These are phyloP conservation scores for Trypanosoma theileri DNA, from an alignment of 208 protist genomes.

Conservation along the genomic window DNA sequence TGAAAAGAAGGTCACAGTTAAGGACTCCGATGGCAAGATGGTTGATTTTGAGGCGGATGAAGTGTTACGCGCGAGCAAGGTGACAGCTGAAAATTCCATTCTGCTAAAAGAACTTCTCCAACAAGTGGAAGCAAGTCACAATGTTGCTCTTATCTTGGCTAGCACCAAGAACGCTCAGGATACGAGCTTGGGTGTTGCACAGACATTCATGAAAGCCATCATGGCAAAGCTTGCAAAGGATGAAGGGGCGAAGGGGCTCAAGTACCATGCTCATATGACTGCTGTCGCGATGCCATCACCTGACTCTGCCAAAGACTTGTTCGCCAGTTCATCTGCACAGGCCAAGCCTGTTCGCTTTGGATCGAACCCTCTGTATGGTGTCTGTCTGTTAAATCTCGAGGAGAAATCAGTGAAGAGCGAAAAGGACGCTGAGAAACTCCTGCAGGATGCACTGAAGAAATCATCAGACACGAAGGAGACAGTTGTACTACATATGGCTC, in stretches of 20 bases:
- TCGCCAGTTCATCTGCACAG: slow-evolving; percentile 21
- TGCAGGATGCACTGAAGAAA: slow-evolving; percentile 29
- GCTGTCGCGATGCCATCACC: slow-evolving; percentile 36
- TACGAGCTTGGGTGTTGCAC: slow-evolving; percentile 17
- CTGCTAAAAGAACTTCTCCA: slow-evolving; percentile 38
- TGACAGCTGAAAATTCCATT: slow-evolving; percentile 26
- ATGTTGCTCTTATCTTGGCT: slow-evolving; percentile 47
- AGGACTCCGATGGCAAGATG: slow-evolving; percentile 33
- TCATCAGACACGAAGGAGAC: slow-evolving; percentile 34
- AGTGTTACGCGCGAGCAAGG: slow-evolving; percentile 9
- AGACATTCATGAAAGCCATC: slow-evolving; percentile 32
- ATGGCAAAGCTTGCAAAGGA: slow-evolving; percentile 29
- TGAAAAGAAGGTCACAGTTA: slow-evolving; percentile 24
- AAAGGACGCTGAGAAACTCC: slow-evolving; percentile 29
- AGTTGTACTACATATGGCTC: slow-evolving; percentile 38
- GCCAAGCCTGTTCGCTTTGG: slow-evolving; percentile 38
- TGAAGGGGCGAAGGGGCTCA: slow-evolving; percentile 26
- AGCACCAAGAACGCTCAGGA: slow-evolving; percentile 34
- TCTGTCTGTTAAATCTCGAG: slow-evolving; percentile 49
- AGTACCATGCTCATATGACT: slow-evolving; percentile 35
- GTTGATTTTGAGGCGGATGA: slow-evolving; percentile 37
- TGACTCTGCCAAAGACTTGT: slow-evolving; percentile 42
- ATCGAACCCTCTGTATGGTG: slow-evolving; percentile 63
- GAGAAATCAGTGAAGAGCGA: slow-evolving; percentile 22
- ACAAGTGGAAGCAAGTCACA: slow-evolving; percentile 57